A percentile compares a stretch with the other conserved stretches of the same genome.
Evolutionary conservation across 345 rosid species (phyloP).

Genomic region (Rhodomyrtus tomentosa): DNA sequence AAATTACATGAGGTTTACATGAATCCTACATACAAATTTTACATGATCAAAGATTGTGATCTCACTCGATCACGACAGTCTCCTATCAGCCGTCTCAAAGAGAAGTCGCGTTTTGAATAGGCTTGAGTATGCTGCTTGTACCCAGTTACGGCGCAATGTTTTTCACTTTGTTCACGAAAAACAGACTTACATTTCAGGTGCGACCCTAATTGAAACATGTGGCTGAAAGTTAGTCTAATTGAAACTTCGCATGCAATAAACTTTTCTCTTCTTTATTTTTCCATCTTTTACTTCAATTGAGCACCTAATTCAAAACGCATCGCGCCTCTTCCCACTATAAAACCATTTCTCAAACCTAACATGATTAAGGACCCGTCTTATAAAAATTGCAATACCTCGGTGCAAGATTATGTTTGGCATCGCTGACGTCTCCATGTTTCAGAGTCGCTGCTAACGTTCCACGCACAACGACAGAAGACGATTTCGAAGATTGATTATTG

Average conservation of each 20-base stretch:
- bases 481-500: not conserved
- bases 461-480: not conserved
- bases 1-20: not conserved
- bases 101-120: not conserved
- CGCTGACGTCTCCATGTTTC: not conserved
- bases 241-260: not conserved
- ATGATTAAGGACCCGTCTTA: not conserved
- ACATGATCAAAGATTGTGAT: not conserved
- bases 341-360: not conserved
- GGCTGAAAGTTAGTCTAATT: not conserved
- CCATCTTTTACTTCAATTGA: not conserved
- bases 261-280: not conserved
- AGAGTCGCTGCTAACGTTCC: not conserved
- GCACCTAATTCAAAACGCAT: not conserved
- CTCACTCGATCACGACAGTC: not conserved
- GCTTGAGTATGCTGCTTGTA: not conserved
- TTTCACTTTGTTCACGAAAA: not conserved
- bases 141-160: not conserved
- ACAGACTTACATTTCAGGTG: not conserved
- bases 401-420: not conserved
- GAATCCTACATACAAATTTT: not conserved
- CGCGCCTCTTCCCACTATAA: not conserved
- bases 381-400: not conserved
- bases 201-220: not conserved
- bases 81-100: not conserved